Percentiles rank a stretch among this genome's conserved stretches.
These are phyloP conservation scores for Epichloe sp. DNA, from an alignment of 2,329 filamentous ascomycete species.

Conservation along the genomic window DNA sequence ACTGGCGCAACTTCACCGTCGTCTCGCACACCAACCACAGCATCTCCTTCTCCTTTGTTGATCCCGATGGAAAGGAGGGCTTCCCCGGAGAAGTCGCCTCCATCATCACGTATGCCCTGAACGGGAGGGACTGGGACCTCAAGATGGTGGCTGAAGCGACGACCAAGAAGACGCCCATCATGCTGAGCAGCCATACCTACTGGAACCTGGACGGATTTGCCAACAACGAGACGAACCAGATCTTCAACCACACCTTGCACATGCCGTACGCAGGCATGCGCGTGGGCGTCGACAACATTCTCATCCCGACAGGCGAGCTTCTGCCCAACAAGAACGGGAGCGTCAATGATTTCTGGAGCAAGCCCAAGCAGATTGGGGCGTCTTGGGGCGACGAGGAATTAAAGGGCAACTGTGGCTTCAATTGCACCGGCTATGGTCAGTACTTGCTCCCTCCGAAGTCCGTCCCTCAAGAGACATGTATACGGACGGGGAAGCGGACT, in stretches of 20 bases:
- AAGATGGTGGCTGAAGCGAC: slow-evolving; percentile 59
- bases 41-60: slow-evolving; percentile 64
- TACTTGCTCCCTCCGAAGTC: not conserved
- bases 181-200: slow-evolving; percentile 63
- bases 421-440: slow-evolving; percentile 75
- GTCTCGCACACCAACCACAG: slow-evolving; percentile 51
- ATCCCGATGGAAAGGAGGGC: slow-evolving; percentile 59
- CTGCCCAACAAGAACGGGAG: slow-evolving; percentile 52
- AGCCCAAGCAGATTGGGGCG: slow-evolving; percentile 65
- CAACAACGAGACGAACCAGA: slow-evolving; percentile 52
- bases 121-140: slow-evolving; percentile 54
- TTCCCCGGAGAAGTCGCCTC: slow-evolving; percentile 68
- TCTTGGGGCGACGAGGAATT: slow-evolving; percentile 51
- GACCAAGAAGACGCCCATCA: slow-evolving; percentile 68
- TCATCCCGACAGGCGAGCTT: slow-evolving; percentile 66
- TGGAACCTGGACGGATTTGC: slow-evolving; percentile 75
- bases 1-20: slow-evolving; percentile 66
- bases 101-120: slow-evolving; percentile 60
- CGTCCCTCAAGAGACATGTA: not conserved
- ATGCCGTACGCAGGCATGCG: slow-evolving; percentile 61
- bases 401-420: slow-evolving; percentile 61
- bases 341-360: slow-evolving; percentile 72
- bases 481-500: not conserved
- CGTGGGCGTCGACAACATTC: slow-evolving; percentile 54
- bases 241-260: slow-evolving; percentile 59